phyloP scores from a whole-genome alignment of 352 stramenopile genomes.

The Phytophthora fragariae region DNA sequence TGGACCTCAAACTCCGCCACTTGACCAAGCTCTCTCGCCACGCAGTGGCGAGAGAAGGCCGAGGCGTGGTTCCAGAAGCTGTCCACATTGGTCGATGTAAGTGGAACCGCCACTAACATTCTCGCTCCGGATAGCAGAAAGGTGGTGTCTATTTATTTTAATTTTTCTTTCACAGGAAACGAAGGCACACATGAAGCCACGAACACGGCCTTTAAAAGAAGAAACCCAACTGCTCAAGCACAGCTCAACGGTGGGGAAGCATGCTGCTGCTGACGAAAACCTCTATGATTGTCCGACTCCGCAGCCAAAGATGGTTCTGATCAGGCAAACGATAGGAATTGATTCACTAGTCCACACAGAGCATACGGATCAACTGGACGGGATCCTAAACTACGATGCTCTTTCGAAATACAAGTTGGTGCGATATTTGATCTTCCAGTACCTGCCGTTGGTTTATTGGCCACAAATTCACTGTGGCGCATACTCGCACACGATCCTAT shows the following conservation, averaged over 20 bases:
- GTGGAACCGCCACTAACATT: slow-evolving; percentile 4
- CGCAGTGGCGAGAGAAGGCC: slow-evolving; percentile 50
- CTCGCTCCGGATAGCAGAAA: neutral
- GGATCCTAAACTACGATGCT: too few relatives aligned
- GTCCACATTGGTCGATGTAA: slow-evolving; percentile 46
- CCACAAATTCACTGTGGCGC: too few relatives aligned
- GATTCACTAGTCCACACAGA: too few relatives aligned
- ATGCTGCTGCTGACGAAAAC: too few relatives aligned
- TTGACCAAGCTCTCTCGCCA: slow-evolving; percentile 47
- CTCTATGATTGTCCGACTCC: too few relatives aligned
- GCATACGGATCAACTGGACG: too few relatives aligned
- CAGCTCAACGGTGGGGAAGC: slow-evolving; percentile 45
- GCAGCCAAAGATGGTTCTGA: too few relatives aligned
- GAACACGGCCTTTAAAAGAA: slow-evolving; percentile 27
- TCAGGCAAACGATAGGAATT: too few relatives aligned
- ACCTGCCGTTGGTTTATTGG: too few relatives aligned
- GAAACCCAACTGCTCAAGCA: slow-evolving; percentile 41
- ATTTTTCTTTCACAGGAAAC: slow-evolving; percentile 44
- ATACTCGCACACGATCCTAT: too few relatives aligned
- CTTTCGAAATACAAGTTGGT: too few relatives aligned
- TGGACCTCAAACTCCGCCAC: slow-evolving; percentile 68
- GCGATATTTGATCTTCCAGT: too few relatives aligned
- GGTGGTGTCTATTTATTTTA: slow-evolving; percentile 7
- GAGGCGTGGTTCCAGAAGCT: slow-evolving; percentile 47
- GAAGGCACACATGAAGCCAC: slow-evolving; percentile 35